Evolutionary conservation across 805 yeast species (phyloP), one percentile per base, ranked within the genome.

Genomic region (Candida endomychidarum): DNA sequence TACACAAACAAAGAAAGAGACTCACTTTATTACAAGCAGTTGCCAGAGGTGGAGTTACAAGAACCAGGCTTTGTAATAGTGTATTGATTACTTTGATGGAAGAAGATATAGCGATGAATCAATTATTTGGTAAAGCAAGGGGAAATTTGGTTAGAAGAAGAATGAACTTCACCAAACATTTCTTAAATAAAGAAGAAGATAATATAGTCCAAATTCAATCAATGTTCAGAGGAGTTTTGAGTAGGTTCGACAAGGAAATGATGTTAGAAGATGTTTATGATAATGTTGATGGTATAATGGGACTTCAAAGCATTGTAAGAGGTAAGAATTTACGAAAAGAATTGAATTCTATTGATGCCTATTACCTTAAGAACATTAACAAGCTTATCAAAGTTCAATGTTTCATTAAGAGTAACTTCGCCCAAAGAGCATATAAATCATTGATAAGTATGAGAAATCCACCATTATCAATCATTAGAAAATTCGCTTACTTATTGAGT

Each of bases 331-430:
- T 70, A 3, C 69, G 90, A 45, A 46, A 49, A 1, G 50, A 57
- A 5, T 45, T 72, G 10, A 46, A 46, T 3, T 58, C 60, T 2
- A 65, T 50, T 61, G 29, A 53, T 42, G 56, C 57, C 1, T 72
- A 80, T 63, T 91, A 87, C 61, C 55, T 56, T 12, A 56, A 60
- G 4, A 80, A 86, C 51, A 55, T 75, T 27, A 73, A 70, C n/a
- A 71, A 75, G 27, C 77, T 93, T 11, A 68, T 87, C 45, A 76
- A 71, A 52, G 77, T 90, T 12, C 99, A 93, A 63, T 81, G 88
- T 35, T 68, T 70, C 26, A 73, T 91, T 41, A 75, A 89, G 41
- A 81, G 88, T 22, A 70, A 74, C 48, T 75, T 78, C 40, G 82
- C 83, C 43, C 82, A 82, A 9, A 72, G 68, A 23, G 93, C 96